Evolutionary conservation across 1,284 basidiomycete genomes (phyloP).

Genomic region (Singerocomus inundabilis): DNA sequence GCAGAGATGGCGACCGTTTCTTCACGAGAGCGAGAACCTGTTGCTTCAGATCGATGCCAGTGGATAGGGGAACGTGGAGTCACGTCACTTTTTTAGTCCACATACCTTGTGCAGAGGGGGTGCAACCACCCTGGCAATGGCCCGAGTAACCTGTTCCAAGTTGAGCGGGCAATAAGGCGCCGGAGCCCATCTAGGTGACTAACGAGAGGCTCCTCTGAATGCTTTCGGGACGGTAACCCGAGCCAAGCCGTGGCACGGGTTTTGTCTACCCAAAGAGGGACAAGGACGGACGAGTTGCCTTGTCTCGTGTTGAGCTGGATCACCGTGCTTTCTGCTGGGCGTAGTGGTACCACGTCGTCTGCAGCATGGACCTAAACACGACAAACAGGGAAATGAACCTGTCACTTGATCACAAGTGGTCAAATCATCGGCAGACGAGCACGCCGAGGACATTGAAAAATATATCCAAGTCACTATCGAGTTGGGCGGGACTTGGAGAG

Average conservation of each 20-base stretch:
- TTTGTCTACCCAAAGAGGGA: too few species aligned
- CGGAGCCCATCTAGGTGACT: slow-evolving; percentile 46
- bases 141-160: slow-evolving; percentile 26
- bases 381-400: slow-evolving; percentile 42
- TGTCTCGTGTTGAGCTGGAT: slow-evolving; percentile 59
- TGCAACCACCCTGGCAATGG: too few species aligned
- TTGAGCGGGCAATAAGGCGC: slow-evolving; percentile 33
- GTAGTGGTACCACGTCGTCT: slow-evolving; percentile 46
- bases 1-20: slow-evolving; percentile 9
- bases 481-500: too few species aligned
- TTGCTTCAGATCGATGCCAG: too few species aligned
- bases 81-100: too few species aligned
- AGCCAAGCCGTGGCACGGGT: slow-evolving; percentile 41
- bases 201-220: slow-evolving; percentile 48
- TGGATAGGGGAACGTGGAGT: background rate
- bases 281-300: slow-evolving; percentile 55
- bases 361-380: slow-evolving; percentile 43
- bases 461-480: too few species aligned
- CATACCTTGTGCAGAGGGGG: too few species aligned
- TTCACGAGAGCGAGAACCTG: slow-evolving; percentile 21
- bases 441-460: too few species aligned
- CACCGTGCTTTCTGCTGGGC: slow-evolving; percentile 33
- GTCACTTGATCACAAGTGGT: too few species aligned
- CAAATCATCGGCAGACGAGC: too few species aligned
- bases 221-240: slow-evolving; percentile 50